Base-by-base conservation (phyloP, 306 rosid genomes). In the Pterocarpus santalinus region DNA sequence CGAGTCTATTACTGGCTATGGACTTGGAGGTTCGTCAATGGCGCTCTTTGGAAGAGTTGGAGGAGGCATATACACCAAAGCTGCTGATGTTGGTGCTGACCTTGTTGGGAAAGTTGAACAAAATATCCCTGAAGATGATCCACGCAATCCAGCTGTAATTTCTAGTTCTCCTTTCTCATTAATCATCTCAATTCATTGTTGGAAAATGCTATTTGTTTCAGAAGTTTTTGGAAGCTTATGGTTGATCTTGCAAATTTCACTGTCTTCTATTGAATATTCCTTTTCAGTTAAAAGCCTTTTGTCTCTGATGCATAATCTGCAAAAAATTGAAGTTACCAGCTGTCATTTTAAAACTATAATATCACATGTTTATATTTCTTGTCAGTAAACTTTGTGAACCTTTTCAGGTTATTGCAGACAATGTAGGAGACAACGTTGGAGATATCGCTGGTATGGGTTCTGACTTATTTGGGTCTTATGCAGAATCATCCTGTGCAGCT, bases 81-180 rank as follows among this genome's bases (percentile, higher is more conserved):
- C 97, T 44, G 97, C 94, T 61, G 94, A 88, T 92, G 94, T 90
- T 82, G 97, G 97, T 43, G 97, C 94, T 82, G 94, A 88, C 69
- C 97, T 92, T 22, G 94, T 90, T 2, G 91, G 90, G 6, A 88
- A 90, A 55, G 92, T 88, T 53, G 94, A 92, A 74, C 82, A 80
- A 75, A 88, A 90, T 76, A 90, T 91, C 49, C 97, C 92, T 0
- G 94, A 91, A 88, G 97, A 90, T 75, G 94, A 90, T 85, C 97
- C 92, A 1, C 72, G 90, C 80, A 88, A 92, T 80, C 94, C 94
- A 32, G 94, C 94, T 34, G 91, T 91, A 88, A 81, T 64, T 68
- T 79, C 69, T 82, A 17, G 5, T 72, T 66, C 68, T 69, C 65
- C 55, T 16, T 73, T 44, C 53, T 76, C 43, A 57, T 28, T 52